Conservation (phyloP, 345 rosid species). For the Camelina sativa region DNA sequence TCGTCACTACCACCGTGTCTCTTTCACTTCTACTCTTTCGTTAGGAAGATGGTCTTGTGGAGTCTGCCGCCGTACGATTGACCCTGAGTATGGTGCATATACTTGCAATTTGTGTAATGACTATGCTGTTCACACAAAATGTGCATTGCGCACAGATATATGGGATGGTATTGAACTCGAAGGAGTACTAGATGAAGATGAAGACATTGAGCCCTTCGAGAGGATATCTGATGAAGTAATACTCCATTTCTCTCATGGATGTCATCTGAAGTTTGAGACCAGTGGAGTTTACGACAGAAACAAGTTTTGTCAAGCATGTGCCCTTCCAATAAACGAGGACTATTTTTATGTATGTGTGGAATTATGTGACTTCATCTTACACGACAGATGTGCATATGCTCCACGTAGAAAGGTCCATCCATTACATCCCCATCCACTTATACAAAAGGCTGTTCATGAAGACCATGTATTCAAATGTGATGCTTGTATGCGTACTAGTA, state of each 20-base stretch:
- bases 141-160: not conserved
- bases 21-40: constrained; percentile 9
- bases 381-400: no score
- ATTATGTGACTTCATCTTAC: no score
- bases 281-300: not conserved
- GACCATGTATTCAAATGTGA: rapidly evolving
- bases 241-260: constrained; percentile 9
- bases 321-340: no score
- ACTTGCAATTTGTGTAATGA: not conserved
- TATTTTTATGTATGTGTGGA: no score
- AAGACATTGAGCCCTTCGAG: not conserved
- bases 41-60: not conserved
- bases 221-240: not conserved
- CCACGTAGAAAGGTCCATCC: not conserved
- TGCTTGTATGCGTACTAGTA: rapidly evolving
- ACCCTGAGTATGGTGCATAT: constrained; percentile 2
- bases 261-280: not conserved
- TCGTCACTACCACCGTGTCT: constrained; percentile 1
- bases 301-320: no score
- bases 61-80: not conserved
- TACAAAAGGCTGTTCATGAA: not conserved
- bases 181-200: not conserved
- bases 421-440: not conserved
- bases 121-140: constrained; percentile 24
- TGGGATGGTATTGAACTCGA: constrained; percentile 16